Evolutionary conservation across 257 asterid genomes (phyloP).

Genomic region (Scutellaria minor): DNA sequence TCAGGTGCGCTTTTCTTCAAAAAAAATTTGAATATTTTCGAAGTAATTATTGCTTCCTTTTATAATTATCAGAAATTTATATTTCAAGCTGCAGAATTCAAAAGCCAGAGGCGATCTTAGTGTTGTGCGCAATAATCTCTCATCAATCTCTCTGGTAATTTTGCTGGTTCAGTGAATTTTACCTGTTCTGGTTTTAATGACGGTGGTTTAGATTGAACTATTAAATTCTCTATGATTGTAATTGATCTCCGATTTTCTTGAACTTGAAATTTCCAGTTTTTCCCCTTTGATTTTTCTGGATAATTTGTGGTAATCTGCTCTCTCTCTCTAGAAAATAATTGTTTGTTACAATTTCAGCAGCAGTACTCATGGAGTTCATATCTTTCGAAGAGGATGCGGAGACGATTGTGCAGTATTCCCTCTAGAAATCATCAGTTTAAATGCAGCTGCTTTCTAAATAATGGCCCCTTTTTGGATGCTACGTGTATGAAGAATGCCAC

Average conservation of each 20-base stretch:
- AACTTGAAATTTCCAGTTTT: slow-evolving; percentile 7
- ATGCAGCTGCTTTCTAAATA: slow-evolving; percentile 66
- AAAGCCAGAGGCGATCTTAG: slow-evolving; percentile 35
- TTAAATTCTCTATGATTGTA: neutral
- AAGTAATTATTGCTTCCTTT: neutral
- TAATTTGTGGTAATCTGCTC: neutral
- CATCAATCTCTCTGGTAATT: slow-evolving; percentile 44
- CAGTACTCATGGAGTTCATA: slow-evolving; percentile 57
- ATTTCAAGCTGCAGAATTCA: slow-evolving; percentile 42
- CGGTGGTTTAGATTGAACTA: slow-evolving; percentile 9
- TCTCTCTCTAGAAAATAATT: neutral
- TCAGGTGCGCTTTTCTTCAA: slow-evolving; percentile 28
- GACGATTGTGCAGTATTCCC: slow-evolving; percentile 48
- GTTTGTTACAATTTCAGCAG: slow-evolving; percentile 46
- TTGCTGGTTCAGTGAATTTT: neutral
- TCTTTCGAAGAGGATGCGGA: slow-evolving; percentile 50
- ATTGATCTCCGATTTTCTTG: slow-evolving; percentile 1
- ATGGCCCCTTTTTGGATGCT: slow-evolving; percentile 51
- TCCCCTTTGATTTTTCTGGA: neutral
- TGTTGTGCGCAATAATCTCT: slow-evolving; percentile 33
- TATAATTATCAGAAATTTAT: slow-evolving; percentile 6
- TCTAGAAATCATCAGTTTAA: slow-evolving; percentile 47
- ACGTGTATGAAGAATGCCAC: slow-evolving; percentile 61
- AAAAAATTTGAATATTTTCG: neutral
- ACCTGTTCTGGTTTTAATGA: neutral